phyloP scores from a whole-genome alignment of 2,329 filamentous ascomycete genomes.

The Stemphylium vesicarium region DNA sequence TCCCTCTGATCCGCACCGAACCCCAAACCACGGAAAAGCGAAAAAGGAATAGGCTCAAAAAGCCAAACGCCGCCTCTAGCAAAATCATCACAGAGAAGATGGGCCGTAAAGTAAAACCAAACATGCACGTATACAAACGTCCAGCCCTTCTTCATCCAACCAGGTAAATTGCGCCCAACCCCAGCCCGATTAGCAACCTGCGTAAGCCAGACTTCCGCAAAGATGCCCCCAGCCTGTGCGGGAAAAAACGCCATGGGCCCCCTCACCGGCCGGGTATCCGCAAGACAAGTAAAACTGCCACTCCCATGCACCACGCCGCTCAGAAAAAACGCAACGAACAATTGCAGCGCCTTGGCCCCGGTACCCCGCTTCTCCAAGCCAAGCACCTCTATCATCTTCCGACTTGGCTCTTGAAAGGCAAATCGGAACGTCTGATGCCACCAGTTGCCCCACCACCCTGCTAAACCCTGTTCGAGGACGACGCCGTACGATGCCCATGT shows the following conservation, averaged over 20 bases:
- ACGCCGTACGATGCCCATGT: slow-evolving; percentile 60
- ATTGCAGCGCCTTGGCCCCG: slow-evolving; percentile 49
- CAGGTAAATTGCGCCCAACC: slow-evolving; percentile 51
- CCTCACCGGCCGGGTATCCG: slow-evolving; percentile 55
- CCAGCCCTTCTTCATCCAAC: slow-evolving; percentile 54
- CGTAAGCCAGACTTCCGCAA: slow-evolving; percentile 57
- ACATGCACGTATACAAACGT: slow-evolving; percentile 68
- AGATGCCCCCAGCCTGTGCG: slow-evolving; percentile 70
- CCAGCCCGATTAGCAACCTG: slow-evolving; percentile 43
- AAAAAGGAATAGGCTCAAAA: slow-evolving; percentile 81
- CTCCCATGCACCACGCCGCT: slow-evolving; percentile 73
- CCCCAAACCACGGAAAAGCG: slow-evolving; percentile 69
- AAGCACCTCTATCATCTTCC: slow-evolving; percentile 51
- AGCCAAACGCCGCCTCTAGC: slow-evolving; percentile 76
- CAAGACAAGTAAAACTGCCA: slow-evolving; percentile 72
- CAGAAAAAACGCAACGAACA: slow-evolving; percentile 66
- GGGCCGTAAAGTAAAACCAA: slow-evolving; percentile 74
- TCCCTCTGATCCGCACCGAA: slow-evolving; percentile 64
- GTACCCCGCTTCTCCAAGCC: slow-evolving; percentile 39
- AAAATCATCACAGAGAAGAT: slow-evolving; percentile 77
- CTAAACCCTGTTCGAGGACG: slow-evolving; percentile 72
- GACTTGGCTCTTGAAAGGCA: slow-evolving; percentile 68
- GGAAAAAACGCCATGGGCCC: slow-evolving; percentile 72
- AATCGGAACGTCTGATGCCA: slow-evolving; percentile 93
- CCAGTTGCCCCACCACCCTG: slow-evolving; percentile 82